Evolutionary conservation across 192 early-diverging fungal species (phyloP).

Genomic region (Thamnidium elegans): DNA sequence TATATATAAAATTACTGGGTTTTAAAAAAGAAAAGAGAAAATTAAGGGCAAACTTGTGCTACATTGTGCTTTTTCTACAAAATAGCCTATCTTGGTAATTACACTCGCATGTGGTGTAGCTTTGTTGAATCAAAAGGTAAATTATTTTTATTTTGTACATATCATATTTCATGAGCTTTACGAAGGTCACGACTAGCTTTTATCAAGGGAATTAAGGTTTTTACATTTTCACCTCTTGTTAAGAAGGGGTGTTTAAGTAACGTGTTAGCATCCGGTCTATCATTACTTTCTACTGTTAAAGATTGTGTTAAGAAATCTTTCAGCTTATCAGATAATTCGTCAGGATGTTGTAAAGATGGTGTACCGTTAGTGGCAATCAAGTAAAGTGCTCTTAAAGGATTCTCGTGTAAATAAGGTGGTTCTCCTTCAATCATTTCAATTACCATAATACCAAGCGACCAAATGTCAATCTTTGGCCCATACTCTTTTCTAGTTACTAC

Average conservation of each 20-base stretch:
- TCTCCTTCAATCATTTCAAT: constrained; percentile 99
- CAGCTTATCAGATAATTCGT: constrained; percentile 70
- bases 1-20: too few species aligned
- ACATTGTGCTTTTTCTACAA: too few species aligned
- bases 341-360: constrained; percentile 88
- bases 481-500: constrained; percentile 93
- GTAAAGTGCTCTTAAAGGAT: constrained; percentile 87
- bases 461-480: constrained; percentile 92
- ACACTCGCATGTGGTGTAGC: too few species aligned
- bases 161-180: constrained; percentile 17
- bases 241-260: constrained; percentile 86
- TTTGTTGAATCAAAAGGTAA: too few species aligned
- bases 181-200: constrained; percentile 31
- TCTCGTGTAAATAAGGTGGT: constrained; percentile 94
- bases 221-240: constrained; percentile 76
- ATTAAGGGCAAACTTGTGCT: too few species aligned
- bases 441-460: constrained; percentile 96
- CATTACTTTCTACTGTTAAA: constrained; percentile 79
- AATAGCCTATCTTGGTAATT: too few species aligned
- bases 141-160: not conserved
- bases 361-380: constrained; percentile 95
- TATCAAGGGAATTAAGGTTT: constrained; percentile 79
- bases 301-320: constrained; percentile 77
- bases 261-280: constrained; percentile 75
- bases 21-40: too few species aligned